Evolutionary conservation across 176 grass and related monocot genomes (phyloP).

Genomic region (Musa schizocarpa): DNA sequence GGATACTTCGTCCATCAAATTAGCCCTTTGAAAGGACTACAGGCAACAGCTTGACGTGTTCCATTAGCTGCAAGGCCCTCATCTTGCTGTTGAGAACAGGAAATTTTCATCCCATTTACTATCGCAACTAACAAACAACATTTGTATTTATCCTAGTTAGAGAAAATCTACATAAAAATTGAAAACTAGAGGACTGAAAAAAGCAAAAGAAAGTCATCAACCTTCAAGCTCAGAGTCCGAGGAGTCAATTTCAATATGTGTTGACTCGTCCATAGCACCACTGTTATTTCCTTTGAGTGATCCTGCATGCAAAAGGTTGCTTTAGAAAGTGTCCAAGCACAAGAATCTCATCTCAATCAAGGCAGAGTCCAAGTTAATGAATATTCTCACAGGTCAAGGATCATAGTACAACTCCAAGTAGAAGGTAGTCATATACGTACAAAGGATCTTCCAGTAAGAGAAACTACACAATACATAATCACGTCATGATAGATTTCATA

Average conservation of each 20-base stretch:
- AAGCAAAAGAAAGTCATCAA: slow-evolving; percentile 19
- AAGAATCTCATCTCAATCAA: neutral
- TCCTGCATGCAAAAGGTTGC: slow-evolving; percentile 13
- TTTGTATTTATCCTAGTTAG: neutral
- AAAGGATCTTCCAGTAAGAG: too few relatives aligned
- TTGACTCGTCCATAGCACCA: neutral
- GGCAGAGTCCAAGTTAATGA: neutral
- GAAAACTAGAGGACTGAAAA: neutral
- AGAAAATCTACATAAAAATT: neutral
- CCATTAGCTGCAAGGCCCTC: too few relatives aligned
- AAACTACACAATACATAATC: neutral
- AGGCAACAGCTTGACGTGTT: too few relatives aligned
- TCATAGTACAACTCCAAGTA: neutral
- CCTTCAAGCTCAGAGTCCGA: slow-evolving; percentile 70
- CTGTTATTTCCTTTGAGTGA: slow-evolving; percentile 2
- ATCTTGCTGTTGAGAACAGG: too few relatives aligned
- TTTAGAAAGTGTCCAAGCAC: neutral
- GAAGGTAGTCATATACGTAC: neutral
- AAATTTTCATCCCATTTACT: too few relatives aligned
- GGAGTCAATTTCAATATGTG: slow-evolving; percentile 27
- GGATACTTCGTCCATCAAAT: too few relatives aligned
- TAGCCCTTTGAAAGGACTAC: too few relatives aligned
- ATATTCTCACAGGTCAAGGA: neutral
- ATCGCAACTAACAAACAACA: too few relatives aligned
- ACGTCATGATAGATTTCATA: neutral